Conservation (phyloP, 2,329 filamentous ascomycete genomes). For the Lachnellula cervina region DNA sequence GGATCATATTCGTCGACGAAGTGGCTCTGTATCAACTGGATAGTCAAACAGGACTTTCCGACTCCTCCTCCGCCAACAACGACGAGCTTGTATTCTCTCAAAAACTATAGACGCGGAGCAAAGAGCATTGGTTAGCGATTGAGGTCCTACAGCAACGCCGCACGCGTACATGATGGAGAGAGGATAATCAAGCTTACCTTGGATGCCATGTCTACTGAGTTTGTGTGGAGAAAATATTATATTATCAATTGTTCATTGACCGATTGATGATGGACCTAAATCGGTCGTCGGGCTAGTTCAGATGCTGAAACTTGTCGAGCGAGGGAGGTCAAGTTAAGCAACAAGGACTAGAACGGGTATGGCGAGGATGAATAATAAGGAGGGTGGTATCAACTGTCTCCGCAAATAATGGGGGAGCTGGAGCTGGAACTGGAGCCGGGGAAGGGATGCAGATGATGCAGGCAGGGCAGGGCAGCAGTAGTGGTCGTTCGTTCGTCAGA, state of each 20-base stretch:
- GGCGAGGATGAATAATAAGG: neutral
- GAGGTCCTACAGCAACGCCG: neutral
- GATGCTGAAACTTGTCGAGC: constrained; percentile 11
- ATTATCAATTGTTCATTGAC: constrained; percentile 20
- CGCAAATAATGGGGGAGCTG: too few species aligned
- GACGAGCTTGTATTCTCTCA: constrained; percentile 92
- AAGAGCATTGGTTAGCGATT: constrained; percentile 14
- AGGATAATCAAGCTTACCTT: constrained; percentile 29
- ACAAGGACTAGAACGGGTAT: too few species aligned
- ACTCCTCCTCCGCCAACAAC: constrained; percentile 97
- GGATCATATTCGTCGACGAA: constrained; percentile 99
- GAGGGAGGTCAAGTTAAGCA: too few species aligned
- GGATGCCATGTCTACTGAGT: constrained; percentile 32
- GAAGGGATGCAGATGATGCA: too few species aligned
- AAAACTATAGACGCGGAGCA: constrained; percentile 50
- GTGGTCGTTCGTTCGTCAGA: too few species aligned
- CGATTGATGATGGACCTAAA: constrained; percentile 1
- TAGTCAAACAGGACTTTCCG: constrained; percentile 98
- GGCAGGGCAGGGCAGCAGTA: too few species aligned
- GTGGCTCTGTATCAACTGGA: constrained; percentile 84
- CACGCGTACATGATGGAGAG: too few species aligned
- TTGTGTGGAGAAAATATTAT: constrained; percentile 1
- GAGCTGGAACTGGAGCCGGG: too few species aligned
- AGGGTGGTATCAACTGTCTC: too few species aligned
- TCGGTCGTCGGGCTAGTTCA: constrained; percentile 10